These are phyloP conservation scores for Bipolaris gigantea DNA, from an alignment of 2,329 filamentous ascomycete genomes.

Conservation along the genomic window DNA sequence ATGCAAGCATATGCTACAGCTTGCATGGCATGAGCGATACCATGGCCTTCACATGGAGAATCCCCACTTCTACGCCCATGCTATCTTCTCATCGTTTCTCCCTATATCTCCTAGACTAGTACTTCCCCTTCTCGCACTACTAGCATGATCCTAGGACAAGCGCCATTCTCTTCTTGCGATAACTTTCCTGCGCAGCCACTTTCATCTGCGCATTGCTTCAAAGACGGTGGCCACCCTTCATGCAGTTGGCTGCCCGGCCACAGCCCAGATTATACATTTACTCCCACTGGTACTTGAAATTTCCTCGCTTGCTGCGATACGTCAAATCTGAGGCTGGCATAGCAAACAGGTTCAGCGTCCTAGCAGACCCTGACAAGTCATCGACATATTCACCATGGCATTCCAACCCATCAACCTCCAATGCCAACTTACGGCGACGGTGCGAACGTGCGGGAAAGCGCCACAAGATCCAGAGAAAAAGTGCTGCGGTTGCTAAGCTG, in stretches of 20 bases:
- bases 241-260: slow-evolving; percentile 12
- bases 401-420: slow-evolving; percentile 20
- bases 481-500: slow-evolving; percentile 1
- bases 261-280: slow-evolving; percentile 18
- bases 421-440: slow-evolving; percentile 12
- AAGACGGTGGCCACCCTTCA: slow-evolving; percentile 11
- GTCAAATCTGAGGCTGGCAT: background rate
- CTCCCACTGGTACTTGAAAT: slow-evolving; percentile 23
- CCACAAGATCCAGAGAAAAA: slow-evolving; percentile 11
- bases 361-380: slow-evolving; percentile 25
- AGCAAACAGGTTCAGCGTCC: slow-evolving; percentile 38
- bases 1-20: background rate
- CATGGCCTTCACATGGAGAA: background rate
- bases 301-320: background rate
- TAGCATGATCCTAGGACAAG: slow-evolving; percentile 22
- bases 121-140: slow-evolving; percentile 9
- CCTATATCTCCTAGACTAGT: slow-evolving; percentile 12
- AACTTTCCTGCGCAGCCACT: slow-evolving; percentile 10
- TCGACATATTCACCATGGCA: slow-evolving; percentile 23
- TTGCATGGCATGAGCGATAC: background rate
- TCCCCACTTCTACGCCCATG: slow-evolving; percentile 1
- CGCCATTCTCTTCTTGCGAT: slow-evolving; percentile 13
- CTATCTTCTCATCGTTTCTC: slow-evolving; percentile 9
- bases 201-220: slow-evolving; percentile 6
- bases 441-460: slow-evolving; percentile 26